phyloP scores from a whole-genome alignment of 2,329 filamentous ascomycete species.

The Alternaria burnsii region DNA sequence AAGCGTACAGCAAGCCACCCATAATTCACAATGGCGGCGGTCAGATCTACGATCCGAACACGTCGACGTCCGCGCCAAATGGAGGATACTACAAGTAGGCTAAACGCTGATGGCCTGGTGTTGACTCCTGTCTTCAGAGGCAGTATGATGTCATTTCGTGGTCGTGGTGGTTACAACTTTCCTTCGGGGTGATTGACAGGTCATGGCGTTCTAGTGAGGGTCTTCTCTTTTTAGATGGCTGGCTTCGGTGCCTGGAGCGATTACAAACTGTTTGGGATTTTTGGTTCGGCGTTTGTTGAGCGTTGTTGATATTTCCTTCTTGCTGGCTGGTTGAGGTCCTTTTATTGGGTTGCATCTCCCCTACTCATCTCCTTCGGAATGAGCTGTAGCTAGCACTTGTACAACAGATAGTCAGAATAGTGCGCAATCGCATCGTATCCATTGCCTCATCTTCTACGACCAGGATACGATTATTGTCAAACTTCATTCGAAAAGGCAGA shows the following conservation, averaged over 20 bases:
- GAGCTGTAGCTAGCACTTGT: background rate
- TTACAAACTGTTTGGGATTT: background rate
- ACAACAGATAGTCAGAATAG: background rate
- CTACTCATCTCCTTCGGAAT: slow-evolving; percentile 1
- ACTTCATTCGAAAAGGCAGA: background rate
- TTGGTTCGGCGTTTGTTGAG: background rate
- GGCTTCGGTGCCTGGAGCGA: background rate
- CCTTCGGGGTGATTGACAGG: background rate
- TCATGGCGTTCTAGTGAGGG: background rate
- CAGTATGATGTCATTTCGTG: background rate
- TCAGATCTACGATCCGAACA: slow-evolving; percentile 38
- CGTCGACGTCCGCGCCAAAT: slow-evolving; percentile 38
- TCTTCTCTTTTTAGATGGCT: background rate
- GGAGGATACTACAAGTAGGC: slow-evolving; percentile 41
- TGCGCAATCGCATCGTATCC: background rate
- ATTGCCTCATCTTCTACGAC: background rate
- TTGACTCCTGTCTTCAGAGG: background rate
- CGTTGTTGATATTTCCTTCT: background rate
- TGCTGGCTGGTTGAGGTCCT: slow-evolving; percentile 11
- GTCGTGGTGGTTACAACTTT: background rate
- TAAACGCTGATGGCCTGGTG: background rate
- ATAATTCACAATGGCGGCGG: slow-evolving; percentile 45
- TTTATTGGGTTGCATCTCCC: slow-evolving; percentile 14
- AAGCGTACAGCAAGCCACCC: slow-evolving; percentile 41
- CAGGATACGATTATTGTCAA: background rate